Evolutionary conservation across 139 green algal species (phyloP).

Genomic region (Mesostigma viride): DNA sequence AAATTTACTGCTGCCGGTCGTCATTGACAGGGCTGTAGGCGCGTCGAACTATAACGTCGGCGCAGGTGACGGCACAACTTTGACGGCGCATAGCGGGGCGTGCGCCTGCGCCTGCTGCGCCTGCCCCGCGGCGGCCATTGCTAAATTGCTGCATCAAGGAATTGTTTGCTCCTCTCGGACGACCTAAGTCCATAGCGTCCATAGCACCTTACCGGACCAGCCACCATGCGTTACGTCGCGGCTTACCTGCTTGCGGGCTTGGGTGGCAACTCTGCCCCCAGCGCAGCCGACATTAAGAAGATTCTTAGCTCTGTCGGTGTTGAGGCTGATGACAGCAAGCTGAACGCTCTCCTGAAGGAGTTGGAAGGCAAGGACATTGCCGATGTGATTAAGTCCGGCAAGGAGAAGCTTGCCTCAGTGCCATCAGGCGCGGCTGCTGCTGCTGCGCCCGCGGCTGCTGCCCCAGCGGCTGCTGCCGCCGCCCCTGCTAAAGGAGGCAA

Average conservation of each 20-base stretch:
- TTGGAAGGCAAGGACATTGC: constrained; percentile 64
- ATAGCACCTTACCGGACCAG: too few relatives aligned
- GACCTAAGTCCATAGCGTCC: too few relatives aligned
- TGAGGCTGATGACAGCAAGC: constrained; percentile 50
- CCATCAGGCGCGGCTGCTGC: constrained; percentile 37
- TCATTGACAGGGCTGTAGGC: too few relatives aligned
- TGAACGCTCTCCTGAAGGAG: constrained; percentile 51
- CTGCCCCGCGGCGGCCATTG: too few relatives aligned
- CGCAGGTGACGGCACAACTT: too few relatives aligned
- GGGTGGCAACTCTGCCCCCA: constrained; percentile 50
- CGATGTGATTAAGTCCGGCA: constrained; percentile 43
- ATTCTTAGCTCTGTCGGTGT: constrained; percentile 49
- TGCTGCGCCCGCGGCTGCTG: constrained; percentile 25
- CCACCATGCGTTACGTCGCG: constrained; percentile 37
- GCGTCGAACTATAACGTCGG: too few relatives aligned
- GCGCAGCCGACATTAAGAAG: constrained; percentile 49
- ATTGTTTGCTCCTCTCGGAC: too few relatives aligned
- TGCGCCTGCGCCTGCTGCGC: too few relatives aligned
- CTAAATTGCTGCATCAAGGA: too few relatives aligned
- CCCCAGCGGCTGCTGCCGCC: constrained; percentile 24
- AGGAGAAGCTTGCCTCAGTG: constrained; percentile 59
- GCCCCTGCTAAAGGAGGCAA: constrained; percentile 14
- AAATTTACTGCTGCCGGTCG: too few relatives aligned
- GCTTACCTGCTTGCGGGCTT: constrained; percentile 48
- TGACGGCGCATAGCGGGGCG: too few relatives aligned